phyloP scores from a whole-genome alignment of 805 yeast species.

The Saccharomycopsis capsularis region DNA sequence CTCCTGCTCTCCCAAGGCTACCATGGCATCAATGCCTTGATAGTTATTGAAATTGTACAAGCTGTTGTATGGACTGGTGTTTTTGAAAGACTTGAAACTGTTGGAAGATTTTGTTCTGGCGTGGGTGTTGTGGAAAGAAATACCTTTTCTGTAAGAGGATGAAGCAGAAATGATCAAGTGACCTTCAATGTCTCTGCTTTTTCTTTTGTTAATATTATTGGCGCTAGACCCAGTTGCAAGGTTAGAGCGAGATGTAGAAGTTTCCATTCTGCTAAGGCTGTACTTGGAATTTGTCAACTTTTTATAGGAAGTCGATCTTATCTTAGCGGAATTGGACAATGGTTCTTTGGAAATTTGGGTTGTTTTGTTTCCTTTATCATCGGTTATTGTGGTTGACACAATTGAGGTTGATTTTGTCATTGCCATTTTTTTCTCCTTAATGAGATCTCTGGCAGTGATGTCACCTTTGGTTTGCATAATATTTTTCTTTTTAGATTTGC shows the following conservation, averaged over 20 bases:
- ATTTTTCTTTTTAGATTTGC: conserved; percentile 26
- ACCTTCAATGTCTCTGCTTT: conserved; percentile 25
- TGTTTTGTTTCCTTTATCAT: conserved; percentile 25
- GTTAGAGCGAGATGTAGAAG: conserved; percentile 5
- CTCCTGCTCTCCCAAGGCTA: neutral
- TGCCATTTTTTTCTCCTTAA: conserved; percentile 16
- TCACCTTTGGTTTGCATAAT: conserved; percentile 16
- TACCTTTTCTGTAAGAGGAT: conserved; percentile 28
- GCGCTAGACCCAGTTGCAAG: conserved; percentile 1
- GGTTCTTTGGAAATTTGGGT: conserved; percentile 18
- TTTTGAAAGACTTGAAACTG: conserved; percentile 23
- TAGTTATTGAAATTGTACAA: conserved; percentile 20
- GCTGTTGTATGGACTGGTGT: conserved; percentile 23
- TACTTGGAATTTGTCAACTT: conserved; percentile 15
- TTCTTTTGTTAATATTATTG: conserved; percentile 20
- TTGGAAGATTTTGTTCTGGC: conserved; percentile 18
- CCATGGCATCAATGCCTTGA: conserved; percentile 2
- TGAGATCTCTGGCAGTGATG: conserved; percentile 18
- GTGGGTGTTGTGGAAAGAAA: conserved; percentile 23
- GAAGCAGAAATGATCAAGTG: conserved; percentile 29
- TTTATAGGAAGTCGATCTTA: conserved; percentile 17
- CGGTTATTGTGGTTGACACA: conserved; percentile 35
- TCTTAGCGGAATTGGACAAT: conserved; percentile 9
- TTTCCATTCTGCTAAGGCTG: conserved; percentile 4
- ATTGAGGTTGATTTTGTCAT: conserved; percentile 37